phyloP scores from a whole-genome alignment of 495 filamentous ascomycete genomes.

The Xylaria grammica region DNA sequence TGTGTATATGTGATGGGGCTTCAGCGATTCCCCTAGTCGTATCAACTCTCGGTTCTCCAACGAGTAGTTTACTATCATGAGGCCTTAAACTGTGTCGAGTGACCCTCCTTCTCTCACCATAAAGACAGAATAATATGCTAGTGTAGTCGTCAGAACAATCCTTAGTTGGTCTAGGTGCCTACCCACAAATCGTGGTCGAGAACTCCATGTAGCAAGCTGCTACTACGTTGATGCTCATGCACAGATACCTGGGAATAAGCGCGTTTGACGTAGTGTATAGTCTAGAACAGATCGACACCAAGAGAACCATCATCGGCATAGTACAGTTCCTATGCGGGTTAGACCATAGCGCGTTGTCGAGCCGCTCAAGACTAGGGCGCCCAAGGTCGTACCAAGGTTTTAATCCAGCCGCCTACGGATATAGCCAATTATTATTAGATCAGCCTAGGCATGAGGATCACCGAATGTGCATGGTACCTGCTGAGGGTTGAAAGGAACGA shows the following conservation, averaged over 20 bases:
- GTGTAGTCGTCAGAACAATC: neutral
- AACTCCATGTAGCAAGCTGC: too few relatives aligned
- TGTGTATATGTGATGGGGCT: neutral
- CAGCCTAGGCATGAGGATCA: slow-evolving; percentile 8
- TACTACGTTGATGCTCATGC: neutral
- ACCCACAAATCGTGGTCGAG: neutral
- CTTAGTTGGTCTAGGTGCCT: too few relatives aligned
- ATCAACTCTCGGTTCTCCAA: too few relatives aligned
- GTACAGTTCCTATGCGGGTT: neutral
- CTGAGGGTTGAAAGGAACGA: neutral
- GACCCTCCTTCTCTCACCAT: too few relatives aligned
- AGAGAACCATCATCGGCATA: neutral
- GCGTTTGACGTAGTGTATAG: neutral
- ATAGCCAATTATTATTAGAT: slow-evolving; percentile 10
- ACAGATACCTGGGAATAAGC: neutral
- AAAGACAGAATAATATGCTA: too few relatives aligned
- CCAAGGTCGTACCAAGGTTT: neutral
- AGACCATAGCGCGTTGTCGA: neutral
- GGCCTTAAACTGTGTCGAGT: too few relatives aligned
- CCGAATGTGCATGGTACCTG: neutral
- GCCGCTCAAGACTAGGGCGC: neutral
- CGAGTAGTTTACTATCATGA: too few relatives aligned
- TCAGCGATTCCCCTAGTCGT: too few relatives aligned
- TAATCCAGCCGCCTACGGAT: neutral
- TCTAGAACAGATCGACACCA: neutral